Evolutionary conservation across 148 eudicot species (phyloP), one percentile per base, ranked within the genome.

Genomic region (Amaranthus cruentus): DNA sequence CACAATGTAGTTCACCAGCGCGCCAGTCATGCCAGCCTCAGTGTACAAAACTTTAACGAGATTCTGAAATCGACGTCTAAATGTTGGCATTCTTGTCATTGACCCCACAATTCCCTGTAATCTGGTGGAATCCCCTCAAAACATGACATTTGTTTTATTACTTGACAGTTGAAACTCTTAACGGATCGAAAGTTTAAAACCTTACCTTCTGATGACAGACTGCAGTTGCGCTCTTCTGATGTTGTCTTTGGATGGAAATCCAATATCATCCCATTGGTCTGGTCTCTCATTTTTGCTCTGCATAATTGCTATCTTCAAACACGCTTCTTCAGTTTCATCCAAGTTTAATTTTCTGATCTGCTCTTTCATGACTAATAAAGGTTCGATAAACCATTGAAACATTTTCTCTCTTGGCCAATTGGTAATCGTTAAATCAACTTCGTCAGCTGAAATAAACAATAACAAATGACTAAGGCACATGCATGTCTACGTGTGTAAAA

Each of bases 221-320:
- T 91, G 97, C 79, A 91, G 68, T 51, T 93, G 98, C 42, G 98
- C 97, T 79, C 91, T 84, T 79, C 89, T 89, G 38, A 93, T 88
- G 51, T 50, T 76, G 72, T 91, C 95, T 70, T 64, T 71, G 11
- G 96, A 86, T 3, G 98, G 90, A 73, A 89, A 93, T 14, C 83
- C 86, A n/a, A 77, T 67, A 59, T 80, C 80, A 77, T 93, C 87
- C 98, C 96, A 93, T 12, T 89, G 91, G 71, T 86, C 94, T 6
- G 94, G 88, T 78, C 74, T 87, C 66, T 91, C 87, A 57, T 87
- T 85, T 21, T 84, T 78, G 78, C 84, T 76, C 56, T 70, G 71
- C 90, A 93, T 84, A 18, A 89, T 75, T 18, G 92, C 79, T 74
- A 67, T 81, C 62, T 78, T 83, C 65, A 93, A 80, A 73, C 84